A percentile compares a stretch with the other conserved stretches of the same genome.
Conservation (phyloP, 768 basidiomycete genomes). For the Pulveroboletus frians region DNA sequence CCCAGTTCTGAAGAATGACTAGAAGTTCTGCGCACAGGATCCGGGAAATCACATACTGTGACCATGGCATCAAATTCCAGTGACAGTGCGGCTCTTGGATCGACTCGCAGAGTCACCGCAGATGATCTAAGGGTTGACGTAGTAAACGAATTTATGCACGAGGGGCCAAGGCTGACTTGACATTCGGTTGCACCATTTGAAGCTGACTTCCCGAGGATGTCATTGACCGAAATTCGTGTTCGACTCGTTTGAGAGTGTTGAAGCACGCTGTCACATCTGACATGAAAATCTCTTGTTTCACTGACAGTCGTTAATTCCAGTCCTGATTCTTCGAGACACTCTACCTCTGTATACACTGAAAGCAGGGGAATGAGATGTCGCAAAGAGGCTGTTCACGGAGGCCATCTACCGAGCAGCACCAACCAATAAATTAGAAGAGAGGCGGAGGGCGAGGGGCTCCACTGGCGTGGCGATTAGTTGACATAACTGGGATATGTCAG, state of each 20-base stretch:
- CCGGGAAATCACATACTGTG: constrained; percentile 38
- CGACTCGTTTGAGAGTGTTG: constrained; percentile 69
- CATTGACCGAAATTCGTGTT: constrained; percentile 55
- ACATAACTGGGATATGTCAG: constrained; percentile 79
- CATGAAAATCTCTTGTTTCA: constrained; percentile 80
- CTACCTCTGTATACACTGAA: constrained; percentile 47
- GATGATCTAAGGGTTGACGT: constrained; percentile 37
- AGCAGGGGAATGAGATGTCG: constrained; percentile 1
- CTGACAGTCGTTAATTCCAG: constrained; percentile 33
- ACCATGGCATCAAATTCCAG: constrained; percentile 66
- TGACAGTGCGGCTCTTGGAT: constrained; percentile 44
- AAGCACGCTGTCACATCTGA: constrained; percentile 78
- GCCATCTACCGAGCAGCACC: constrained; percentile 74
- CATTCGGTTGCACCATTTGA: constrained; percentile 65
- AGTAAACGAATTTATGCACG: neutral
- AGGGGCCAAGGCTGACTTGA: constrained; percentile 43
- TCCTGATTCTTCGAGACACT: neutral
- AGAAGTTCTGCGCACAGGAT: neutral
- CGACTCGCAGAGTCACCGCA: constrained; percentile 47
- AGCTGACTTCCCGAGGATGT: constrained; percentile 47
- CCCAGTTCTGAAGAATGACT: constrained; percentile 47
- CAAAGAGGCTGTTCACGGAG: neutral
- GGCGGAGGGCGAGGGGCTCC: constrained; percentile 79
- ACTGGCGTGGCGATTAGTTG: constrained; percentile 73
- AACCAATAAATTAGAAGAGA: constrained; percentile 86